Evolutionary conservation across 2,329 filamentous ascomycete genomes (phyloP), one percentile per base, ranked within the genome.

Genomic region (Neurospora sp.): DNA sequence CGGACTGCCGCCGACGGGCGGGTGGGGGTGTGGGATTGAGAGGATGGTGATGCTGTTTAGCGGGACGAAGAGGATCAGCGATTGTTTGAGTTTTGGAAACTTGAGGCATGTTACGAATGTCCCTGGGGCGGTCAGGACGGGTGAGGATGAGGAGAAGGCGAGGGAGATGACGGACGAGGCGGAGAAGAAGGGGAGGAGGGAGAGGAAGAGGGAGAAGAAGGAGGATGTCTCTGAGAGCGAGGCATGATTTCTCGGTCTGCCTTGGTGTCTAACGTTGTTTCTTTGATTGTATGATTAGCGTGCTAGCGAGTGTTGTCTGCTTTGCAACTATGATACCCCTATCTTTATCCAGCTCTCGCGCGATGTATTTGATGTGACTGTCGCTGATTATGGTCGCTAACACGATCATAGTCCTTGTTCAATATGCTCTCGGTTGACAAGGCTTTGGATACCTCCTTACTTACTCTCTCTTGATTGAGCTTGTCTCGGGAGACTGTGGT

Each of bases 1-100:
- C 81, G 96, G 93, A 0, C 82, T 99, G 71, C 96, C 96, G n/a
- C 93, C 96, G 0, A 99, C 96, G 0, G 96, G 95, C 0, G 96
- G 96, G 4, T 99, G 96, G 96, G 96, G 96, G 1, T 96, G 93
- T 76, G 96, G 96, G 1, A 83, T 99, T 57, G 96, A 99, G 81
- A 85, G 96, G 68, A 83, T 99, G 68, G 91, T 93, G 43, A 99
- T 99, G 96, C 81, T 97, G 67, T 92, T 98, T 76, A 88, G 91
- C 0, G 93, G 92, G 0, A 85, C 88, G 41, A 87, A 87, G 78
- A 87, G 91, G 74, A 97, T 99, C 76, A 88, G 87, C 46, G 94
- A 98, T 80, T 93, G 95, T 19, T 81, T 98, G 76, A 89, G 90
- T 40, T 99, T 99, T 82, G 96, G 96, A 1, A 97, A 88, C 69